These are phyloP conservation scores for Sarcodon aspratus DNA, from an alignment of 768 basidiomycete genomes.

Conservation along the genomic window DNA sequence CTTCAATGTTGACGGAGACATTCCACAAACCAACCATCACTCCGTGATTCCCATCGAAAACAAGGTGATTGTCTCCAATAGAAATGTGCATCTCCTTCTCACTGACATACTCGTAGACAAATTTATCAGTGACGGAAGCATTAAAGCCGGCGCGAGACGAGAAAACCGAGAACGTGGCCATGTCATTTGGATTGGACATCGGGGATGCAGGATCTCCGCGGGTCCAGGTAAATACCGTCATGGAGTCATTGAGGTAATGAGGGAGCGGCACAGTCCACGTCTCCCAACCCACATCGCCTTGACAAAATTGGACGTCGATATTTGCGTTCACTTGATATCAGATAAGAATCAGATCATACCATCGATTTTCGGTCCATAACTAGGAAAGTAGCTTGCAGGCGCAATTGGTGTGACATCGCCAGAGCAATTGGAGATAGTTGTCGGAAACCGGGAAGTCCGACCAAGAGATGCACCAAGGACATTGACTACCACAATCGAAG, in stretches of 20 bases:
- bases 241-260: not conserved
- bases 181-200: not conserved
- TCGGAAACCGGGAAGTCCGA: no score
- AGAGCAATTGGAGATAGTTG: not conserved
- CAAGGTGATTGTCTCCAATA: not conserved
- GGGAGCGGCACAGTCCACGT: not conserved
- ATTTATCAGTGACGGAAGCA: not conserved
- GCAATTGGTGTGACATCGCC: not conserved
- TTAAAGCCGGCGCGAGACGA: not conserved
- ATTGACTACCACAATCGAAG: no score
- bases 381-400: not conserved
- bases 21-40: not conserved
- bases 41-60: not conserved
- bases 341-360: no score
- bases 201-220: not conserved
- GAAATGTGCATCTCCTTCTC: not conserved
- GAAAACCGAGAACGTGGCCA: not conserved
- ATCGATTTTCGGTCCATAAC: not conserved
- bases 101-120: not conserved
- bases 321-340: no score
- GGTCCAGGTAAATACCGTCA: not conserved
- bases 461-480: no score
- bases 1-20: not conserved
- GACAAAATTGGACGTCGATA: no score
- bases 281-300: not conserved